These are phyloP conservation scores for Calonectria naviculata DNA, from an alignment of 2,329 filamentous ascomycete species.

Conservation along the genomic window DNA sequence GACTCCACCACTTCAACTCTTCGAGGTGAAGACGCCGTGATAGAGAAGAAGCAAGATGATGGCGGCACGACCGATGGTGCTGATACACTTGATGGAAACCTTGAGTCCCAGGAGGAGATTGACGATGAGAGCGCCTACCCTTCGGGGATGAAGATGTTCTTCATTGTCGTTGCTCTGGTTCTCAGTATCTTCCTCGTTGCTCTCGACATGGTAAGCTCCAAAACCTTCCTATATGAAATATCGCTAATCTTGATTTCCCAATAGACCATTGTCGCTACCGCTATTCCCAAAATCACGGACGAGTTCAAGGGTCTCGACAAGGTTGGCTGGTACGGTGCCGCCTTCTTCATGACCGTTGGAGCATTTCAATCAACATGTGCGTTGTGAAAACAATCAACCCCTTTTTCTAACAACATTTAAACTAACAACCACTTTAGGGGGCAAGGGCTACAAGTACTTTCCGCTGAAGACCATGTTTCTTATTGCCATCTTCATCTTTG, in stretches of 20 bases:
- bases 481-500: conserved; percentile 61
- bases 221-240: background rate
- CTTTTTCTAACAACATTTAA: background rate
- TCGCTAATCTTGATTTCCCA: conserved; percentile 11
- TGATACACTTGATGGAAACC: conserved; percentile 25
- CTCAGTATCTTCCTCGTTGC: conserved; percentile 62
- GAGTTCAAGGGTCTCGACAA: conserved; percentile 63
- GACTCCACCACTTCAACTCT: conserved; percentile 45
- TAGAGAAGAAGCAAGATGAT: conserved; percentile 39
- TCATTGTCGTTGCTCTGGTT: conserved; percentile 59
- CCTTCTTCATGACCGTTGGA: conserved; percentile 62
- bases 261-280: conserved; percentile 67
- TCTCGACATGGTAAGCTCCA: conserved; percentile 55
- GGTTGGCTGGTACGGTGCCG: conserved; percentile 69
- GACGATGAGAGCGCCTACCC: conserved; percentile 51
- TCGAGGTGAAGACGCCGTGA: conserved; percentile 38
- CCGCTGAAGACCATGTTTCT: conserved; percentile 62
- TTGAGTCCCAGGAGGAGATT: conserved; percentile 26
- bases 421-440: conserved; percentile 47
- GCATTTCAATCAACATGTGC: conserved; percentile 56
- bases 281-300: conserved; percentile 66
- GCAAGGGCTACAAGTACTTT: conserved; percentile 64
- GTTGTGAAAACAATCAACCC: conserved; percentile 21
- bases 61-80: conserved; percentile 35
- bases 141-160: conserved; percentile 49